These are phyloP conservation scores for Lophiotrema nucula DNA, from an alignment of 495 filamentous ascomycete species.

Conservation along the genomic window DNA sequence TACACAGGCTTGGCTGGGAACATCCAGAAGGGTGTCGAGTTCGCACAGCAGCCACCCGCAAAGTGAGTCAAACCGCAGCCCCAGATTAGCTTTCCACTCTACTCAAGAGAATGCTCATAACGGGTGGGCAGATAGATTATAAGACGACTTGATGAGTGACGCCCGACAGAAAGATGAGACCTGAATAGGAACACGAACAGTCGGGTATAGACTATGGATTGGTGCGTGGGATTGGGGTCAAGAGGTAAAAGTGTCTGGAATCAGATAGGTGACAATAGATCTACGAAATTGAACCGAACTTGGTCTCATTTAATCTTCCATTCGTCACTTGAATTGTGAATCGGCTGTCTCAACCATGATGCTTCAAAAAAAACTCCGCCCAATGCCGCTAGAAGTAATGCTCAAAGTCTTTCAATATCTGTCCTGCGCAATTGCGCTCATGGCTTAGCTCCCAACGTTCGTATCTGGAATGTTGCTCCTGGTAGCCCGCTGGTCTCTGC, in stretches of 20 bases:
- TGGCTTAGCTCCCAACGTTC: constrained; percentile 66
- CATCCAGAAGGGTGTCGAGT: constrained; percentile 89
- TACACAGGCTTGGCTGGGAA: constrained; percentile 80
- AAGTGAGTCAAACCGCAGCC: constrained; percentile 22
- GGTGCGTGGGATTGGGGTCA: constrained; percentile 1
- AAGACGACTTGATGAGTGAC: constrained; percentile 1
- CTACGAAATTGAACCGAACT: no score
- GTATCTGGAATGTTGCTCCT: constrained; percentile 92
- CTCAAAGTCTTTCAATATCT: background rate
- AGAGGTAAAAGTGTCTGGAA: no score
- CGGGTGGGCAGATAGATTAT: constrained; percentile 32
- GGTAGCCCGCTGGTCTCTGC: constrained; percentile 85
- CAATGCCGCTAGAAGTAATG: constrained; percentile 25
- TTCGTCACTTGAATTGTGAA: no score
- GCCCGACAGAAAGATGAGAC: no score
- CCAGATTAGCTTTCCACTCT: background rate
- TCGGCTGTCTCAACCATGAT: no score
- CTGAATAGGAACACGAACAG: background rate
- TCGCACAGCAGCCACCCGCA: constrained; percentile 72
- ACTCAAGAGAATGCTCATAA: constrained; percentile 22
- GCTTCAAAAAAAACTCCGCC: constrained; percentile 19
- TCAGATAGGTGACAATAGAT: no score
- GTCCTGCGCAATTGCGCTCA: constrained; percentile 6
- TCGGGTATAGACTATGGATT: no score
- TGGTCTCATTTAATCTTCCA: no score